Conservation (phyloP, 2,329 filamentous ascomycete genomes). For the Aureobasidium sp. region DNA sequence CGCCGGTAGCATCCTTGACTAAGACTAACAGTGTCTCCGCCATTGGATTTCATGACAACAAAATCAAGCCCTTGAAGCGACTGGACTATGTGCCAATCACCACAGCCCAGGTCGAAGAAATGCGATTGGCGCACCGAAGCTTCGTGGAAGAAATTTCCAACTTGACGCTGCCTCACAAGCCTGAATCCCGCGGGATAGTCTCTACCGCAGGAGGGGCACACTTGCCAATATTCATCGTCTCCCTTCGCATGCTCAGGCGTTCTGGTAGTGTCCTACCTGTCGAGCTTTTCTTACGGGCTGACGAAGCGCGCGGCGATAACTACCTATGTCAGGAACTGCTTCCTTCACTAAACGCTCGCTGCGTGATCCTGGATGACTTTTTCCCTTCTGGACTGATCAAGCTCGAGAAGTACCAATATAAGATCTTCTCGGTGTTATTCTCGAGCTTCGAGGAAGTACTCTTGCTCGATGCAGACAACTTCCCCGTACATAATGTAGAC, state of each 20-base stretch:
- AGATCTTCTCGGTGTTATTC: constrained; percentile 43
- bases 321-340: constrained; percentile 40
- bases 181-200: constrained; percentile 14
- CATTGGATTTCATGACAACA: constrained; percentile 11
- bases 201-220: constrained; percentile 14
- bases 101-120: neutral
- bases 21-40: constrained; percentile 7
- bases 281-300: constrained; percentile 38
- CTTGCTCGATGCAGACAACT: constrained; percentile 44
- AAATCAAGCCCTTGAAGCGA: neutral
- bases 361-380: constrained; percentile 38
- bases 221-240: constrained; percentile 15
- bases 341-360: constrained; percentile 37
- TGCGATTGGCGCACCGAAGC: constrained; percentile 6
- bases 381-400: constrained; percentile 26
- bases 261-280: constrained; percentile 40
- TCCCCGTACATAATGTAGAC: constrained; percentile 36
- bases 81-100: constrained; percentile 9
- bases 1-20: constrained; percentile 8
- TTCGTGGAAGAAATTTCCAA: neutral
- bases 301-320: constrained; percentile 34
- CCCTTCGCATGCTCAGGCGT: constrained; percentile 34
- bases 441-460: constrained; percentile 44
- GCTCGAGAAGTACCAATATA: constrained; percentile 42
- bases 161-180: neutral